A percentile compares a stretch with the other conserved stretches of the same genome.
Conservation (phyloP, 345 rosid species). For the Populus davidiana region DNA sequence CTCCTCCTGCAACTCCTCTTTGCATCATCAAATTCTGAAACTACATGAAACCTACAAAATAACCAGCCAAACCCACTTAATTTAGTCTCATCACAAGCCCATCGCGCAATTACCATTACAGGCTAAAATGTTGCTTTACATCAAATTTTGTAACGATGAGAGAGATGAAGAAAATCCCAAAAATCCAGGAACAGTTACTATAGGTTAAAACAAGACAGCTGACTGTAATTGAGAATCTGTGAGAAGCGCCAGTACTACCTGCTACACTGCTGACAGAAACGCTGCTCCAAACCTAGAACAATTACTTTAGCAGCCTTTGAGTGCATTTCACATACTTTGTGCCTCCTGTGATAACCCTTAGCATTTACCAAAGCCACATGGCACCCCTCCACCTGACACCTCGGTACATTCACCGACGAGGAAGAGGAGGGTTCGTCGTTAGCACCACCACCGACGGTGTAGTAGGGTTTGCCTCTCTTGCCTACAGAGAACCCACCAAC, state of each 20-base stretch:
- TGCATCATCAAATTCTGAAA: constrained; percentile 59
- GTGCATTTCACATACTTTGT: constrained; percentile 78
- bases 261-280: constrained; percentile 94
- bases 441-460: constrained; percentile 7
- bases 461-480: constrained; percentile 35
- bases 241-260: constrained; percentile 35
- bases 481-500: constrained; percentile 16
- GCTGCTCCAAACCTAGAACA: constrained; percentile 65
- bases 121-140: neutral
- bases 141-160: neutral
- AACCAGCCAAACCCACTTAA: neutral
- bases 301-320: constrained; percentile 64
- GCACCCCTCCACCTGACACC: constrained; percentile 84
- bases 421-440: constrained; percentile 14
- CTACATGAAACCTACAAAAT: constrained; percentile 45
- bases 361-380: constrained; percentile 49
- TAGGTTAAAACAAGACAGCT: neutral
- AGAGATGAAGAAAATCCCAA: too few species aligned
- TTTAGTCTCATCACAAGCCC: neutral
- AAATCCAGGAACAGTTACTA: neutral
- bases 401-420: constrained; percentile 29
- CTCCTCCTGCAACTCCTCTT: constrained; percentile 71
- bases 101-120: neutral
- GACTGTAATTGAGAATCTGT: neutral
- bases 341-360: constrained; percentile 74